A percentile compares a stretch with the other conserved stretches of the same genome.
Conservation (phyloP, 768 basidiomycete species). For the Mrakia frigida region DNA sequence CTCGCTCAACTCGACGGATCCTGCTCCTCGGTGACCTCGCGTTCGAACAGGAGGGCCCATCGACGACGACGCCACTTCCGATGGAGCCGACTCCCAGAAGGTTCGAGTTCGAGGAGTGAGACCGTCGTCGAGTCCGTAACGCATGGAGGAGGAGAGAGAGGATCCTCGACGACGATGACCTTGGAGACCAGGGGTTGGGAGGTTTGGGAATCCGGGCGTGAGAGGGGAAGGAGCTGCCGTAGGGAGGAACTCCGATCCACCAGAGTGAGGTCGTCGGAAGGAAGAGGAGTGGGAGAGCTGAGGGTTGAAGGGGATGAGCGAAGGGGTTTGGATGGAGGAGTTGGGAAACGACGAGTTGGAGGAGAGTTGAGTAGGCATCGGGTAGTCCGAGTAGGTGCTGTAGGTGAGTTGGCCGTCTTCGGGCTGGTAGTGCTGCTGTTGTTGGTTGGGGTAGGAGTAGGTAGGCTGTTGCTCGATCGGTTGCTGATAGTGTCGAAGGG, state of each 20-base stretch:
- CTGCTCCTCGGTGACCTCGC: not conserved
- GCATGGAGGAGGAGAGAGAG: slow-evolving; percentile 1
- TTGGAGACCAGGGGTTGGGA: not conserved
- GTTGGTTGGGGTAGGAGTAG: not conserved
- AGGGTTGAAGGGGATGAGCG: not conserved
- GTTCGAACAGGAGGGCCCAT: not conserved
- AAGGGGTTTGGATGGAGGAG: not conserved
- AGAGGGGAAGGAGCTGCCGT: slow-evolving; percentile 25
- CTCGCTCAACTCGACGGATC: not conserved
- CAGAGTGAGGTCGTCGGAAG: not conserved
- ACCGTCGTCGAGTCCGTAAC: not conserved
- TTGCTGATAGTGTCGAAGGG: not conserved
- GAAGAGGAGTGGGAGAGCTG: not conserved
- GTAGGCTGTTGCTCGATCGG: slow-evolving; percentile 1
- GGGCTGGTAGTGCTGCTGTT: slow-evolving; percentile 2
- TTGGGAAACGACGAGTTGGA: not conserved
- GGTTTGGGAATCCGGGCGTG: slow-evolving; percentile 13
- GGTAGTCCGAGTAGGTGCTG: slow-evolving; percentile 21
- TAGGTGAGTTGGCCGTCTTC: slow-evolving; percentile 3
- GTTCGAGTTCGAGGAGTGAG: not conserved
- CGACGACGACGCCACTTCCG: not conserved
- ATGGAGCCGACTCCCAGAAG: not conserved
- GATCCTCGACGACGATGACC: slow-evolving; percentile 14
- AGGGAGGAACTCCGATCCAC: slow-evolving; percentile 8
- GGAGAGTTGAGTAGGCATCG: not conserved